Conservation (phyloP, 441 rosid species). For the Populus hybrid region DNA sequence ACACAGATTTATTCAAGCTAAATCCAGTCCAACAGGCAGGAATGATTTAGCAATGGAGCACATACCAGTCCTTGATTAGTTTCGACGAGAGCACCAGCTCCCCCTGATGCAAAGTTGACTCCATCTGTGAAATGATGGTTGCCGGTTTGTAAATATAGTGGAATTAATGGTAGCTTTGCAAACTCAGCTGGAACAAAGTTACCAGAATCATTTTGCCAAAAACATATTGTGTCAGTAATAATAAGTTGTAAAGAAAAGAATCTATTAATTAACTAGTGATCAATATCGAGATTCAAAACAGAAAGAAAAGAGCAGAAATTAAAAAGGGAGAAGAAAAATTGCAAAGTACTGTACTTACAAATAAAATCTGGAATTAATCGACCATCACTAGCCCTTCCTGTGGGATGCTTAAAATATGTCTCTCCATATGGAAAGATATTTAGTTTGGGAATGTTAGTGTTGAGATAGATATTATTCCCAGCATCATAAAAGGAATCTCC, state of each 20-base stretch:
- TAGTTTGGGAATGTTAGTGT: background rate
- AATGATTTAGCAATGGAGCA: background rate
- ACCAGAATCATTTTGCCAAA: no score
- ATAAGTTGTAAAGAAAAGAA: background rate
- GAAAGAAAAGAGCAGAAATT: background rate
- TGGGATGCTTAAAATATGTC: slow-evolving; percentile 1
- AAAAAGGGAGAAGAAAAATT: background rate
- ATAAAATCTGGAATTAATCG: slow-evolving; percentile 20
- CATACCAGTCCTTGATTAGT: background rate
- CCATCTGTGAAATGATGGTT: background rate
- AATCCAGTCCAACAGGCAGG: background rate
- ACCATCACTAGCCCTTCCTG: slow-evolving; percentile 11
- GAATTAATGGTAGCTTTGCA: slow-evolving; percentile 4
- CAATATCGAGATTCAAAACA: no score
- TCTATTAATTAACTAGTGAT: no score
- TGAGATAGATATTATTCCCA: slow-evolving; percentile 10
- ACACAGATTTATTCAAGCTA: background rate
- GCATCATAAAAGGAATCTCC: slow-evolving; percentile 16
- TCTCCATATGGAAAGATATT: slow-evolving; percentile 5
- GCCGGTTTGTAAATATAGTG: background rate
- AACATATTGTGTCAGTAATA: background rate
- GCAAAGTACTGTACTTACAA: background rate
- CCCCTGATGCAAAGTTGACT: slow-evolving; percentile 12
- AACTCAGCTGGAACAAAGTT: background rate
- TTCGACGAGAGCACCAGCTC: slow-evolving; percentile 16